Base-by-base conservation (phyloP, 495 filamentous ascomycete species). In the Penicillium soppii region DNA sequence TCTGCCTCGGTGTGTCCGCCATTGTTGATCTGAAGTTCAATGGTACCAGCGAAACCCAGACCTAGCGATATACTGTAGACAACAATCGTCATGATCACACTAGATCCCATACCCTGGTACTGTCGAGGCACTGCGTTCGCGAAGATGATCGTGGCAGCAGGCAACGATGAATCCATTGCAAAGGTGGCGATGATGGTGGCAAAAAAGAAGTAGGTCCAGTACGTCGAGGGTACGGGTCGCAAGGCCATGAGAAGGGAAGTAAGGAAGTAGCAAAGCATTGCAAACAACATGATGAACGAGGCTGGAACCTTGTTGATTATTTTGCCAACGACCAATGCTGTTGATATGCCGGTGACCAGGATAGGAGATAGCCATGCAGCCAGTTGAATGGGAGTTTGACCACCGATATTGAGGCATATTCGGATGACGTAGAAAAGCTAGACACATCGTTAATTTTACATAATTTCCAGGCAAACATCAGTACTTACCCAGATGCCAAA, bases 91-190 rank as follows among this genome's bases (percentile, higher is more conserved):
- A 64, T 73, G 22, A 76, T 62, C 32, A 79, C 47, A 38, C 63
- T 69, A 2, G 70, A 66, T 7, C 63, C 71, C n/a, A 76, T 67
- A 1, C 75, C 75, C 45, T 78, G 75, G 40, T 75, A 59, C 20
- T 69, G 50, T 21, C 54, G 63, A 12, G 62, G 63, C 19, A 77
- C 64, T 10, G 69, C 59, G 33, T 74, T 67, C 29, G 61, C 65
- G 1, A 76, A 49, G 9, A 78, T 70, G 13, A 77, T 62, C 2
- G 66, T 73, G n/a, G 63, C 72, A 0, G 77, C 71, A 1, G 76
- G 75, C 20, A 79, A 80, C 15, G 66, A 72, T 63, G 74, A 71
- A 37, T 79, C 74, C 75, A 78, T 77, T 30, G 29, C 29, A 23
- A 72, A 7, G 71, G 65, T 27, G 64, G 70, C 33, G 7, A 79